phyloP scores from a whole-genome alignment of 140 eudicot genomes.

The Oenanthe javanica region DNA sequence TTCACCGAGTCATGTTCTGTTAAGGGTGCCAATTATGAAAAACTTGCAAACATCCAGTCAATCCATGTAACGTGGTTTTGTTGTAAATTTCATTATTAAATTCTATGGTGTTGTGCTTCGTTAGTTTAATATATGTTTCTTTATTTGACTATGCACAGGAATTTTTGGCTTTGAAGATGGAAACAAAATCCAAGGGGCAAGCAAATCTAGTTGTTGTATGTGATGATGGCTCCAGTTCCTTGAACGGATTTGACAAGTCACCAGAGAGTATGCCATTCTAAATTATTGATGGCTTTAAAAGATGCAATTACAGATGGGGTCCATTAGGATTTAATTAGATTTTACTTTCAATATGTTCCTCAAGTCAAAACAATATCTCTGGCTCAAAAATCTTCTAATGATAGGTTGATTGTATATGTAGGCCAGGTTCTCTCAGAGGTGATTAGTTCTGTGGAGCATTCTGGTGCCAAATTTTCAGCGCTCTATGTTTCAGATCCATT shows the following conservation, averaged over 20 bases:
- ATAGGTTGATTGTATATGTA: slow-evolving; percentile 26
- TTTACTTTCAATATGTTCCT: background rate
- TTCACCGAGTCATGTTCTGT: slow-evolving; percentile 58
- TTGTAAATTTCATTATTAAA: slow-evolving; percentile 8
- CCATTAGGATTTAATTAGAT: background rate
- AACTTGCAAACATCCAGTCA: slow-evolving; percentile 49
- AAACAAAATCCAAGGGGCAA: slow-evolving; percentile 37
- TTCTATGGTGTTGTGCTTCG: background rate
- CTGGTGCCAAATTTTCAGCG: slow-evolving; percentile 60
- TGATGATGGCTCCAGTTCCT: slow-evolving; percentile 31
- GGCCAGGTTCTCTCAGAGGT: slow-evolving; percentile 63
- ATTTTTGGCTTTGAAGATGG: slow-evolving; percentile 49
- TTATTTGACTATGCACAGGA: slow-evolving; percentile 39
- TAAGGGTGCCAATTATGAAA: slow-evolving; percentile 49
- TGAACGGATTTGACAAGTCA: slow-evolving; percentile 25
- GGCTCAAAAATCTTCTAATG: background rate
- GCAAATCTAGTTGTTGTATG: slow-evolving; percentile 65
- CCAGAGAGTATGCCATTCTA: slow-evolving; percentile 46
- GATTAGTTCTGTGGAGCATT: slow-evolving; percentile 52
- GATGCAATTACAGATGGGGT: background rate
- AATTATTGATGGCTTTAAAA: background rate
- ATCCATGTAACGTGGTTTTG: slow-evolving; percentile 41
- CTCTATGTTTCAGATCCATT: slow-evolving; percentile 86
- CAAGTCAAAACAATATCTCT: background rate
- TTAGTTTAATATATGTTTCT: slow-evolving; percentile 3